phyloP scores from a whole-genome alignment of 805 yeast genomes.

The Kodamaea kakaduensis region DNA sequence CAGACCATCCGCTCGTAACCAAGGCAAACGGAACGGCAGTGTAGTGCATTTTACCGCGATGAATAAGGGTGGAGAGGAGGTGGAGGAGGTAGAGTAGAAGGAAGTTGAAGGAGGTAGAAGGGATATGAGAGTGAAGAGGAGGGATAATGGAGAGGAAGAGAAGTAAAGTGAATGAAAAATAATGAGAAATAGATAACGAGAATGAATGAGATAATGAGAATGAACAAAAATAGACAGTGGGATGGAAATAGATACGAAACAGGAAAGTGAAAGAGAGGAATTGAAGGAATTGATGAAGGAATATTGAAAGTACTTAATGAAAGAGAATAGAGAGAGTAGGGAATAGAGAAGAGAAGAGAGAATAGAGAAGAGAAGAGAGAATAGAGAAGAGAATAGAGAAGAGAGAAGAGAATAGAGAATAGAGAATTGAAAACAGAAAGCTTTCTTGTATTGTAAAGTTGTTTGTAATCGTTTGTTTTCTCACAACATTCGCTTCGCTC shows the following conservation, averaged over 20 bases:
- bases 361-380: constrained; percentile 2
- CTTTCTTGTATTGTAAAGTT: neutral
- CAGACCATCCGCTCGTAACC: no score
- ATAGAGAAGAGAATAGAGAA: neutral
- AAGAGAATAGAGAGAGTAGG: no score
- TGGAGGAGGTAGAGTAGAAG: neutral
- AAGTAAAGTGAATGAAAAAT: neutral
- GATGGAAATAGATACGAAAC: neutral
- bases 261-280: neutral
- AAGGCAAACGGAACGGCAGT: neutral
- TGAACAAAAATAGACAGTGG: neutral
- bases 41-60: neutral
- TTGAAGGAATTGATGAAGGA: neutral
- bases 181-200: neutral
- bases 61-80: neutral
- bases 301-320: no score
- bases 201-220: neutral
- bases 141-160: no score
- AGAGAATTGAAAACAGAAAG: constrained; percentile 1
- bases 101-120: neutral
- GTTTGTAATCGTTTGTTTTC: neutral
- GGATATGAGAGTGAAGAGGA: no score
- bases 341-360: no score
- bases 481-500: no score
- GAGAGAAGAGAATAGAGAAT: no score